Percentiles rank a stretch among this genome's conserved stretches.
Evolutionary conservation across 805 yeast genomes (phyloP).

Genomic region (Candida sithepensis): DNA sequence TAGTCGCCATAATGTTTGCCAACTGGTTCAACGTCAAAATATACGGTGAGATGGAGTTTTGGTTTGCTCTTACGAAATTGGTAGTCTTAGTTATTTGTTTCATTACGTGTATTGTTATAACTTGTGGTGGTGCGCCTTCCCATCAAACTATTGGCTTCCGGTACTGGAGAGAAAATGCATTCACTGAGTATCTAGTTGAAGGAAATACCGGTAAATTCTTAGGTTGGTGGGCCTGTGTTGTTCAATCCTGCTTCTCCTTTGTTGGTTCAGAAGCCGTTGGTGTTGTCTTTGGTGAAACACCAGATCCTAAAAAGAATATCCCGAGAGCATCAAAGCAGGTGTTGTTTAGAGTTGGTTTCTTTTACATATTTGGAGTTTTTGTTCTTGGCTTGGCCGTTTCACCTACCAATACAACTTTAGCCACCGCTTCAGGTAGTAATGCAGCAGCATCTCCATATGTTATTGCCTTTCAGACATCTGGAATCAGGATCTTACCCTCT

Average conservation of each 20-base stretch:
- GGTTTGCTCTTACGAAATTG: neutral
- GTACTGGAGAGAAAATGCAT: neutral
- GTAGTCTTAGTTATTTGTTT: neutral
- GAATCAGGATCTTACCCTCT: neutral
- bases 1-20: neutral
- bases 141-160: neutral
- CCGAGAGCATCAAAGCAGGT: neutral
- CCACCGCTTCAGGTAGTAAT: neutral
- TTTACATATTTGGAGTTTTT: neutral
- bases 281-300: neutral
- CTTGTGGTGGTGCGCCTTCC: neutral
- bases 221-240: neutral
- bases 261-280: neutral
- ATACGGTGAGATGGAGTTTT: neutral
- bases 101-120: neutral
- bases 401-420: neutral
- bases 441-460: neutral
- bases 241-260: neutral
- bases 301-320: neutral
- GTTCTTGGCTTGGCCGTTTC: neutral
- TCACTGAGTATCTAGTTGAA: neutral
- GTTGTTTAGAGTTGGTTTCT: neutral
- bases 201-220: neutral
- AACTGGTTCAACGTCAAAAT: neutral
- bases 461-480: neutral